Conservation (phyloP, 345 rosid species). For the Adansonia digitata region DNA sequence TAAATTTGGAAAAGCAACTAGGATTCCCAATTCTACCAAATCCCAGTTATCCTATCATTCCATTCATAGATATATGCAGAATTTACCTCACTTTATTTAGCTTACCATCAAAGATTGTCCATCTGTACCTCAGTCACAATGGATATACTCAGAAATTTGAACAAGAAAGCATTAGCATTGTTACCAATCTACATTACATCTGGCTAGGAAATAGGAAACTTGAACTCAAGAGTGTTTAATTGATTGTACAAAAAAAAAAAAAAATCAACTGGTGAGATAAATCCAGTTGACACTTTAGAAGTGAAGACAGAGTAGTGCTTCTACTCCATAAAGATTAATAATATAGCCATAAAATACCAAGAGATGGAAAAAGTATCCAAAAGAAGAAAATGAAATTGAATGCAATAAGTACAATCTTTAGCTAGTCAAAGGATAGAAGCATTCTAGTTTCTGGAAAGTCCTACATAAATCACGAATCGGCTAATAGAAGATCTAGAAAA, state of each 20-base stretch:
- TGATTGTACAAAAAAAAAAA: not conserved
- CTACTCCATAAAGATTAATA: not conserved
- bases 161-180: not conserved
- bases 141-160: not conserved
- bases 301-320: not conserved
- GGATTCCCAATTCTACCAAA: not conserved
- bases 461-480: not conserved
- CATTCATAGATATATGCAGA: not conserved
- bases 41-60: not conserved
- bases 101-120: not conserved
- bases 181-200: not conserved
- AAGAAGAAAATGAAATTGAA: not conserved
- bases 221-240: constrained; percentile 2
- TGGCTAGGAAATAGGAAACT: not conserved
- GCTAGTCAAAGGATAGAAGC: not conserved
- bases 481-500: not conserved
- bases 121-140: not conserved
- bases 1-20: not conserved
- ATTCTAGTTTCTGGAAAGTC: not conserved
- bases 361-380: not conserved
- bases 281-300: not conserved
- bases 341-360: not conserved
- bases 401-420: not conserved
- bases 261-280: not conserved
- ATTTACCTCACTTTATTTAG: not conserved